These are phyloP conservation scores for Amphichorda felina DNA, from an alignment of 2,329 filamentous ascomycete genomes.

Conservation along the genomic window DNA sequence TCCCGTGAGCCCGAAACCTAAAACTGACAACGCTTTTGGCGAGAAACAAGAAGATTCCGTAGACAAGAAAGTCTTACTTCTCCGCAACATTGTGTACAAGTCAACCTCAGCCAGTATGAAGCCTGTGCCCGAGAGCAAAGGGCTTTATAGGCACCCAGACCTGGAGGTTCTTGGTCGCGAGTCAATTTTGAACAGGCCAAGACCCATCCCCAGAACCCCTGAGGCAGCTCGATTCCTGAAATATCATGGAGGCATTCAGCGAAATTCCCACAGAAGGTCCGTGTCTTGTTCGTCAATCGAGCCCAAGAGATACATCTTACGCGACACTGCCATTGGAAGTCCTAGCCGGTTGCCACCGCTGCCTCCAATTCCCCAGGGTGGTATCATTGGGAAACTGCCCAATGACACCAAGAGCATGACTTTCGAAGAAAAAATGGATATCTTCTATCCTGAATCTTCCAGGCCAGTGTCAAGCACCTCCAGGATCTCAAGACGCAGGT, in stretches of 20 bases:
- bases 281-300: conserved; percentile 35
- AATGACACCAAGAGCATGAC: conserved; percentile 48
- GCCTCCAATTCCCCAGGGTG: conserved; percentile 28
- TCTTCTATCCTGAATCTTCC: conserved; percentile 29
- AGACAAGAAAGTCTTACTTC: too few species aligned
- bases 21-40: too few species aligned
- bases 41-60: conserved; percentile 6
- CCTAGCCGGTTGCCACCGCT: conserved; percentile 39
- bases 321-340: conserved; percentile 23
- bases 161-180: background rate
- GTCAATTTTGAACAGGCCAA: conserved; percentile 37
- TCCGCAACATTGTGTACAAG: too few species aligned
- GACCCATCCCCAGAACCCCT: conserved; percentile 28
- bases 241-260: conserved; percentile 4
- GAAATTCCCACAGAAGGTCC: conserved; percentile 28
- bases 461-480: conserved; percentile 1
- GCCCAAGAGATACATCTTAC: conserved; percentile 32
- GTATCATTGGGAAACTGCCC: conserved; percentile 15
- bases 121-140: background rate
- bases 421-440: conserved; percentile 42
- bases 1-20: too few species aligned
- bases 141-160: background rate
- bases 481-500: conserved; percentile 13
- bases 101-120: too few species aligned
- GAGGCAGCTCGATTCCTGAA: conserved; percentile 1